Evolutionary conservation across 768 basidiomycete species (phyloP).

Genomic region (Tylopilus plumbeoviolaceoides): DNA sequence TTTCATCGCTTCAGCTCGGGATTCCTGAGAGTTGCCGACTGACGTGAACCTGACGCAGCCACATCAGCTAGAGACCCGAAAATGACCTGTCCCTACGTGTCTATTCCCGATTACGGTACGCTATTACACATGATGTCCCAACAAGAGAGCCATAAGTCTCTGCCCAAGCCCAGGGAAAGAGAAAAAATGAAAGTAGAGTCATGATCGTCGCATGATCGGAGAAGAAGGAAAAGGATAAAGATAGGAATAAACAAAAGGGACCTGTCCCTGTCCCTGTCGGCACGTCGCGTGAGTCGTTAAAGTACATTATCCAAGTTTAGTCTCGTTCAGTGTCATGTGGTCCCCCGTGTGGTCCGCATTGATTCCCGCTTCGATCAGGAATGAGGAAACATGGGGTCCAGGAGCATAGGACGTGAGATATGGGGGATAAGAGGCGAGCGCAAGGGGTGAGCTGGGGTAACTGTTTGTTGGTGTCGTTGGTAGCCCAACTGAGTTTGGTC

Average conservation of each 20-base stretch:
- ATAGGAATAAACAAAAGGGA: not conserved
- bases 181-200: not conserved
- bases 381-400: not conserved
- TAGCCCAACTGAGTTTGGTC: not conserved
- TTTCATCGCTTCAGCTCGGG: no score
- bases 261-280: not conserved
- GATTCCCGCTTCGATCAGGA: not conserved
- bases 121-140: not conserved
- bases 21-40: no score
- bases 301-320: conserved; percentile 2
- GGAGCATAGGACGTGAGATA: not conserved
- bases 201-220: not conserved
- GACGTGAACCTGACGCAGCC: no score
- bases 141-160: not conserved
- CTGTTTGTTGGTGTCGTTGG: conserved; percentile 2
- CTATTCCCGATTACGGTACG: not conserved
- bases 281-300: not conserved
- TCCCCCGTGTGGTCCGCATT: not conserved
- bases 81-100: no score
- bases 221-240: not conserved
- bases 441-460: not conserved
- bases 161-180: not conserved
- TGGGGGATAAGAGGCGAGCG: not conserved
- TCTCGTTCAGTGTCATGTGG: not conserved
- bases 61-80: no score